Conservation (phyloP, 768 basidiomycete genomes). For the Mycena leptocephala region DNA sequence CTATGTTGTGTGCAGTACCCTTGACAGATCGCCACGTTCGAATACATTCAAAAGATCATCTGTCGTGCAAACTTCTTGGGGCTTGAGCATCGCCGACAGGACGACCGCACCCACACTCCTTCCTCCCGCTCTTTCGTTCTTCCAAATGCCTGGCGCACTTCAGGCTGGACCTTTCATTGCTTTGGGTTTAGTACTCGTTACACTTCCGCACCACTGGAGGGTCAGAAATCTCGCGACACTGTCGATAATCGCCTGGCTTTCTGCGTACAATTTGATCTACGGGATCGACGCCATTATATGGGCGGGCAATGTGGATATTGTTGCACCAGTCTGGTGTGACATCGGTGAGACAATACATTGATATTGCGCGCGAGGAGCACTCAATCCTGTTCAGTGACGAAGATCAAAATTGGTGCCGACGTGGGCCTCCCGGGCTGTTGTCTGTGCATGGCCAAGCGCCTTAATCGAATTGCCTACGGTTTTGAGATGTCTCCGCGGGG, state of each 20-base stretch:
- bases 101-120: not conserved
- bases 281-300: conserved; percentile 60
- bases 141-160: conserved; percentile 25
- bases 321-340: conserved; percentile 58
- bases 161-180: conserved; percentile 24
- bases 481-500: conserved; percentile 38
- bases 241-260: conserved; percentile 51
- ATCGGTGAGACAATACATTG: conserved; percentile 48
- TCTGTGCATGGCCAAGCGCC: conserved; percentile 45
- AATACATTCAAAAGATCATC: not conserved
- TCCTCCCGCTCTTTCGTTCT: not conserved
- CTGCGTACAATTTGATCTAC: conserved; percentile 46
- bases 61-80: not conserved
- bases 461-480: conserved; percentile 45
- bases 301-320: conserved; percentile 48
- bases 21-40: not conserved
- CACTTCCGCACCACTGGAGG: conserved; percentile 47
- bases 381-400: conserved; percentile 40
- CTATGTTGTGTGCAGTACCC: not conserved
- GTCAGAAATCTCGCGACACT: conserved; percentile 48
- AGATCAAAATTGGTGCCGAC: conserved; percentile 44
- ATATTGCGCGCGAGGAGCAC: not conserved
- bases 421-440: conserved; percentile 44
- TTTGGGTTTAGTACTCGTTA: conserved; percentile 10
- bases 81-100: not conserved